Conservation (phyloP, 352 stramenopile genomes). For the Globisporangium radiosum region DNA sequence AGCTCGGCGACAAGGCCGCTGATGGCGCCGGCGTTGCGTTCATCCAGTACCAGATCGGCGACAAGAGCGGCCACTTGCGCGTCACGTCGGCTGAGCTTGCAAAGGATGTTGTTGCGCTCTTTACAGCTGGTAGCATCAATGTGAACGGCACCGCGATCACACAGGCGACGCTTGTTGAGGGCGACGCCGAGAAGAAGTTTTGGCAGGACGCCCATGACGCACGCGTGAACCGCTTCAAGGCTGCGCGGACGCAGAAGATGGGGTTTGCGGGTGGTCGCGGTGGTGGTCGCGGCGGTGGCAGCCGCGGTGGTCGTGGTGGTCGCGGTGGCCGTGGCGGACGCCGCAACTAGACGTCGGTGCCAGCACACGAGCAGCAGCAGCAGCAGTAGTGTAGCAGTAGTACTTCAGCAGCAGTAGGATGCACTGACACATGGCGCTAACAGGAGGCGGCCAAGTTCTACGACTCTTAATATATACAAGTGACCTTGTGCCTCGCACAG, state of each 20-base stretch:
- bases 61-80: conserved; percentile 60
- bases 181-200: conserved; percentile 82
- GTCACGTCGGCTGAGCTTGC: conserved; percentile 52
- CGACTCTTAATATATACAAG: conserved; percentile 24
- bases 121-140: conserved; percentile 51
- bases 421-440: too few species aligned
- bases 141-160: conserved; percentile 63
- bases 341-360: conserved; percentile 12
- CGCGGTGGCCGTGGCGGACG: conserved; percentile 25
- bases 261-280: conserved; percentile 29
- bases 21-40: conserved; percentile 67
- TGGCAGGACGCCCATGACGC: conserved; percentile 71
- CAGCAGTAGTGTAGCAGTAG: conserved; percentile 3
- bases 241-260: conserved; percentile 68
- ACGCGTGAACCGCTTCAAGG: conserved; percentile 75
- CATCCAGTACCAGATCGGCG: conserved; percentile 83
- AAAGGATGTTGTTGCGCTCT: conserved; percentile 55
- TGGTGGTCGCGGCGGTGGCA: conserved; percentile 26
- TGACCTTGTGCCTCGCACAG: not conserved
- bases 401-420: not conserved
- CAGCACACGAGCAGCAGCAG: not conserved
- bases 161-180: conserved; percentile 49
- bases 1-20: conserved; percentile 59
- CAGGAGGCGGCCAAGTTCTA: too few species aligned
- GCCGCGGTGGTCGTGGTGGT: conserved; percentile 32